phyloP scores from a whole-genome alignment of 352 stramenopile species.

The Globisporangium camurandrum region DNA sequence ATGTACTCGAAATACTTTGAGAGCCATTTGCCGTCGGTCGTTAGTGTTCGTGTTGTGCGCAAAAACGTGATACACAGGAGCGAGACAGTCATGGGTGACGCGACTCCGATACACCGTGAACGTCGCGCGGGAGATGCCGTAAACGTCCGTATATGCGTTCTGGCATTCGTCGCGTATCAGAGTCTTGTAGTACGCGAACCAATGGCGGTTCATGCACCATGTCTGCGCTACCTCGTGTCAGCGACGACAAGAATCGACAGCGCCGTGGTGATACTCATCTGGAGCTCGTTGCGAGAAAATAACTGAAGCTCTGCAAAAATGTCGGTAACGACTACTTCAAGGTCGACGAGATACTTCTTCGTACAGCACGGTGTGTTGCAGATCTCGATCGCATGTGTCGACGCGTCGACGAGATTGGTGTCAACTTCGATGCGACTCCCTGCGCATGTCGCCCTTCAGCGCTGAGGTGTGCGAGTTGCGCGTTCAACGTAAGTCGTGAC shows the following conservation, averaged over 20 bases:
- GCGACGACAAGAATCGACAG: background rate
- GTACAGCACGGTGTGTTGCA: too few species aligned
- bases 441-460: too few species aligned
- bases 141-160: background rate
- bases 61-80: background rate
- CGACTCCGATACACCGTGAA: slow-evolving; percentile 1
- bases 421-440: too few species aligned
- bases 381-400: too few species aligned
- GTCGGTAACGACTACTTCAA: background rate
- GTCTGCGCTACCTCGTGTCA: background rate
- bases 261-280: background rate
- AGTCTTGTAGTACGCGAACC: background rate
- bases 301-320: background rate
- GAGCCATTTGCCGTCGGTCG: background rate
- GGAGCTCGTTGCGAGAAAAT: background rate
- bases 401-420: too few species aligned
- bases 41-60: slow-evolving; percentile 1
- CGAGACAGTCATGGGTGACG: background rate
- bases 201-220: background rate
- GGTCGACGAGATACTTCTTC: background rate
- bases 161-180: slow-evolving; percentile 1
- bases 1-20: background rate
- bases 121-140: background rate
- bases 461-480: too few species aligned
- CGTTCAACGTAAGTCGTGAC: too few species aligned